Evolutionary conservation across 176 grass and related monocot genomes (phyloP).

Genomic region (Cenchrus purpureus): DNA sequence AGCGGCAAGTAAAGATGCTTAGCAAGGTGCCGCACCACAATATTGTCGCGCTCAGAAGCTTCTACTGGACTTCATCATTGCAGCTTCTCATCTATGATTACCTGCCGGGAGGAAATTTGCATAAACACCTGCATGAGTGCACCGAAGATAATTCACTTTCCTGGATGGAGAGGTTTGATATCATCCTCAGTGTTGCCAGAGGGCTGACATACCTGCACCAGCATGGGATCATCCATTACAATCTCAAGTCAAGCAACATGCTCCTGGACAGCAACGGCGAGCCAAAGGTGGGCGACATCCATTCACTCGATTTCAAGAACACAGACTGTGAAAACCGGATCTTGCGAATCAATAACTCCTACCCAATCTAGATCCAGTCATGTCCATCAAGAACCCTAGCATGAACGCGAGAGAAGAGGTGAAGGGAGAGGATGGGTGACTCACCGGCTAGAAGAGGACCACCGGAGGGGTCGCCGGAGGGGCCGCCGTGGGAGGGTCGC

Average conservation of each 20-base stretch:
- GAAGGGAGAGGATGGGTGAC: too few relatives aligned
- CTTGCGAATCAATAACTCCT: too few relatives aligned
- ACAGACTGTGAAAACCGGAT: too few relatives aligned
- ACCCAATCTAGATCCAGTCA: too few relatives aligned
- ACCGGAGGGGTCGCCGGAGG: too few relatives aligned
- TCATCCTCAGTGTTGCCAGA: slow-evolving; percentile 79
- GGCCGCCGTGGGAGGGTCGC: too few relatives aligned
- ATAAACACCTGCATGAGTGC: slow-evolving; percentile 79
- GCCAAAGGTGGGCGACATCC: slow-evolving; percentile 63
- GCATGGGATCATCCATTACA: slow-evolving; percentile 81
- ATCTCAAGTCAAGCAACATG: slow-evolving; percentile 92
- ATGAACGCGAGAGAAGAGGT: too few relatives aligned
- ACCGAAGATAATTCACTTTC: slow-evolving; percentile 55
- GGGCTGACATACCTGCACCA: slow-evolving; percentile 82
- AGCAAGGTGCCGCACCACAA: slow-evolving; percentile 82
- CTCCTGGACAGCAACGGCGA: slow-evolving; percentile 78
- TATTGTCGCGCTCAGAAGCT: slow-evolving; percentile 77
- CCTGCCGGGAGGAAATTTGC: slow-evolving; percentile 76
- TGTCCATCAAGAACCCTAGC: too few relatives aligned
- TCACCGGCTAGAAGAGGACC: too few relatives aligned
- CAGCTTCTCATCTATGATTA: slow-evolving; percentile 96
- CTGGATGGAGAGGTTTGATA: slow-evolving; percentile 93
- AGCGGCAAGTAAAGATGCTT: slow-evolving; percentile 75
- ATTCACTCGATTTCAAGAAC: too few relatives aligned
- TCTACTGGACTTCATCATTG: slow-evolving; percentile 94